phyloP scores from a whole-genome alignment of 106 monocot species.

The Acorus gramineus region DNA sequence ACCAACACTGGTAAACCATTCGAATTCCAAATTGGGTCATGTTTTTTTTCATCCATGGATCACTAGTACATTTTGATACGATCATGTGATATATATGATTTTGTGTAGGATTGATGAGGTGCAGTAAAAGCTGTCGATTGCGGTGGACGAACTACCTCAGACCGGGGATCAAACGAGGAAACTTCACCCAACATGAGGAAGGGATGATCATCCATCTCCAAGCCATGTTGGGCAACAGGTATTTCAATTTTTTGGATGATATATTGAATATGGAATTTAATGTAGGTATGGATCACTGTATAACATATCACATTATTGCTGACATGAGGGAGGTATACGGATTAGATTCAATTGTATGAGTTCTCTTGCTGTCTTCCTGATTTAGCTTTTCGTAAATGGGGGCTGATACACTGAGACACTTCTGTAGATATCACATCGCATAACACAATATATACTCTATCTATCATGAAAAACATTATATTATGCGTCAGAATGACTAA shows the following conservation, averaged over 20 bases:
- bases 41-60: not conserved
- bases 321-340: too few species aligned
- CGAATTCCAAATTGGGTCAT: not conserved
- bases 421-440: not conserved
- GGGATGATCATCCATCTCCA: conserved; percentile 56
- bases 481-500: too few species aligned
- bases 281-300: too few species aligned
- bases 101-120: conserved; percentile 52
- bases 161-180: conserved; percentile 63
- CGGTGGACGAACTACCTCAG: conserved; percentile 76
- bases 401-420: not conserved
- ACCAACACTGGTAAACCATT: conserved; percentile 29
- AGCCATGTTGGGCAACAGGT: conserved; percentile 55
- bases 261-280: too few species aligned
- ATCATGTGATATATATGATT: not conserved
- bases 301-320: too few species aligned
- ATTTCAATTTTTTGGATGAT: not conserved
- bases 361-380: too few species aligned
- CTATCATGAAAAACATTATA: not conserved
- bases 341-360: too few species aligned
- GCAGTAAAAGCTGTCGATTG: conserved; percentile 66
- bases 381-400: too few species aligned
- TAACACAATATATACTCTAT: not conserved
- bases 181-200: conserved; percentile 60
- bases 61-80: too few species aligned